Evolutionary conservation across 495 filamentous ascomycete species (phyloP), one percentile per base, ranked within the genome.

Genomic region (Cudoniella acicularis): DNA sequence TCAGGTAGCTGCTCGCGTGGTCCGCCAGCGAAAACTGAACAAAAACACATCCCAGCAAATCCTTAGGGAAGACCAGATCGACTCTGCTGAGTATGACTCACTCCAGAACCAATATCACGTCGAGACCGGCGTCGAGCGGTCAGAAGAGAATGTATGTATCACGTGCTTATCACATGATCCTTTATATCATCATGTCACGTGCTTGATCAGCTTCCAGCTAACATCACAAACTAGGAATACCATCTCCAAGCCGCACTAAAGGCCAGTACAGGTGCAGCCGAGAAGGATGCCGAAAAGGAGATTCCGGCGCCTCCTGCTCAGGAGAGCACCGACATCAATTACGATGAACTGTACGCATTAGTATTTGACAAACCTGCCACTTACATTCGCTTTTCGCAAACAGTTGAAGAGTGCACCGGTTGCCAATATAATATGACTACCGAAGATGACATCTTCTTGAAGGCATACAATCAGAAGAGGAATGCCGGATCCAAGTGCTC

Each of bases 351-450:
- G 52, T 98, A 98, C 70, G 83, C 89, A 27, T 83, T 81, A 50
- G 73, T 76, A 46, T 96, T 92, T 74, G 80, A 83, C 67, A 86
- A 94, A 67, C 91, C 95, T 26, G 84, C 87, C 60, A 92, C 91
- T 52, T 98, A 97, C 74, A 96, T 98, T 67, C 90, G 94, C 69
- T 98, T 96, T 77, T 96, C 93, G 57, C 91, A 93, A 57, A 98
- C 94, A 2, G 95, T 98, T 49, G 94, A 98, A 75, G 94, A 98
- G 70, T 93, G 87, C 65, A 77, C 73, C 56, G 87, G 89, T 60
- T 87, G 84, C 69, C 83, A 86, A 60, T 98, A 98, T 83, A 89
- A 93, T 73, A 92, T 97, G 90, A 90, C 84, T 16, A 85, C 87
- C 60, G 90, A 95, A 50, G 94, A 98, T 74, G 88, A 89, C 66